A percentile compares a stretch with the other conserved stretches of the same genome.
Conservation (phyloP, 805 yeast species). For the Nakazawaea ishiwadae region DNA sequence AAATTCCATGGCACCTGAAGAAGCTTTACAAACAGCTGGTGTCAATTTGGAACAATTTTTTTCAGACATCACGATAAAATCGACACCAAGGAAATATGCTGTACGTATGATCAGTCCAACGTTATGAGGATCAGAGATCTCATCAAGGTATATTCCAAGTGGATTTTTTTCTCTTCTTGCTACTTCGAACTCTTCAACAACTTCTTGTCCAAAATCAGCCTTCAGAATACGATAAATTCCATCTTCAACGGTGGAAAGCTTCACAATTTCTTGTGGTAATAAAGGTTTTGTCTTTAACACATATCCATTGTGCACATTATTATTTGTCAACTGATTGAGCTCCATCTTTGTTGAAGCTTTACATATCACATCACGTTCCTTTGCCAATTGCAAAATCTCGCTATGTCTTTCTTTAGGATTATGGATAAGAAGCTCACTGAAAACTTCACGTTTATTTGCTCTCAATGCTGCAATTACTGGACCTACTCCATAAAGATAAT, state of each 20-base stretch:
- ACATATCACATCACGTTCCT: slow-evolving; percentile 33
- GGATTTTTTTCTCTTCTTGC: slow-evolving; percentile 36
- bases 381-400: slow-evolving; percentile 45
- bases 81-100: slow-evolving; percentile 79
- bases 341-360: slow-evolving; percentile 41
- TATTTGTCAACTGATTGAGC: slow-evolving; percentile 53
- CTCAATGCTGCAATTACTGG: slow-evolving; percentile 68
- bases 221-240: slow-evolving; percentile 17
- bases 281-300: slow-evolving; percentile 65
- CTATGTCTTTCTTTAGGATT: slow-evolving; percentile 27
- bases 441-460: slow-evolving; percentile 48
- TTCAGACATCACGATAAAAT: slow-evolving; percentile 66
- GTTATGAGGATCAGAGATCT: slow-evolving; percentile 82
- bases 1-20: slow-evolving; percentile 81
- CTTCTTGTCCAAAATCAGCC: slow-evolving; percentile 22
- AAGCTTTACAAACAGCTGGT: slow-evolving; percentile 73
- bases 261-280: slow-evolving; percentile 24
- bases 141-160: slow-evolving; percentile 71
- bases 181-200: slow-evolving; percentile 12
- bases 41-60: slow-evolving; percentile 71
- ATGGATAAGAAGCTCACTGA: slow-evolving; percentile 46
- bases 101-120: slow-evolving; percentile 79
- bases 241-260: slow-evolving; percentile 18
- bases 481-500: slow-evolving; percentile 73
- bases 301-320: slow-evolving; percentile 78